A percentile compares a stretch with the other conserved stretches of the same genome.
Evolutionary conservation across 2,329 filamentous ascomycete genomes (phyloP).

Genomic region (Venturia nashicola): DNA sequence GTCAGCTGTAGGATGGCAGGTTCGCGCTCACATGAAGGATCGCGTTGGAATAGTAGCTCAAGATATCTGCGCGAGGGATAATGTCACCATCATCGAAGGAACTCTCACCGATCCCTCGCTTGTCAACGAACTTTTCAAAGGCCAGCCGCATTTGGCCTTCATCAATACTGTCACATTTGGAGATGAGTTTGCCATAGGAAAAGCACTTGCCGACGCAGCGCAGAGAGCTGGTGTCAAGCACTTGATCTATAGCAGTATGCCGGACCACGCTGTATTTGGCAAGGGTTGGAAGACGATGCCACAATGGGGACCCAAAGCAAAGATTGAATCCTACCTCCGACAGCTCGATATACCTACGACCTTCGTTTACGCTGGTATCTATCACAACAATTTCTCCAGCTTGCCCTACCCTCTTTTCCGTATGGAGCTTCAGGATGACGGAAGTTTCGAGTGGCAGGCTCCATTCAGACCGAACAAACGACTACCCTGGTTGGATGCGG

Average conservation of each 20-base stretch:
- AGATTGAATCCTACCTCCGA: slow-evolving; percentile 81
- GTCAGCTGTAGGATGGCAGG: slow-evolving; percentile 83
- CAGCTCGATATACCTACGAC: slow-evolving; percentile 74
- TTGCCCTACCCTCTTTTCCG: slow-evolving; percentile 87
- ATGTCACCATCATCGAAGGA: slow-evolving; percentile 62
- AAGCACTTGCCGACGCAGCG: slow-evolving; percentile 77
- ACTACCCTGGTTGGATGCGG: slow-evolving; percentile 89
- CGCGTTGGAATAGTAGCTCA: slow-evolving; percentile 77
- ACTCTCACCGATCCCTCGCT: slow-evolving; percentile 60
- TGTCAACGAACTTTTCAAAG: slow-evolving; percentile 63
- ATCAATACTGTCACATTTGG: slow-evolving; percentile 98
- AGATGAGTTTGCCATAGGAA: slow-evolving; percentile 82
- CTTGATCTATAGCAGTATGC: slow-evolving; percentile 96
- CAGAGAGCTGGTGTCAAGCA: slow-evolving; percentile 76
- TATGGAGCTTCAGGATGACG: slow-evolving; percentile 77
- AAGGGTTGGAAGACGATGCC: slow-evolving; percentile 70
- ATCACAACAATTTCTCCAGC: slow-evolving; percentile 98
- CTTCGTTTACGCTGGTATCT: slow-evolving; percentile 93
- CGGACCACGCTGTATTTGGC: slow-evolving; percentile 75
- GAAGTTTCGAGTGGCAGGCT: slow-evolving; percentile 83
- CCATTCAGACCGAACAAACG: slow-evolving; percentile 85
- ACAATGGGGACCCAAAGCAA: slow-evolving; percentile 85
- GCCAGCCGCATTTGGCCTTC: slow-evolving; percentile 64
- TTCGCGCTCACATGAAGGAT: slow-evolving; percentile 83
- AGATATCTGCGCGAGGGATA: slow-evolving; percentile 71